phyloP scores from a whole-genome alignment of 441 rosid genomes.

The Adansonia rubrostipa region DNA sequence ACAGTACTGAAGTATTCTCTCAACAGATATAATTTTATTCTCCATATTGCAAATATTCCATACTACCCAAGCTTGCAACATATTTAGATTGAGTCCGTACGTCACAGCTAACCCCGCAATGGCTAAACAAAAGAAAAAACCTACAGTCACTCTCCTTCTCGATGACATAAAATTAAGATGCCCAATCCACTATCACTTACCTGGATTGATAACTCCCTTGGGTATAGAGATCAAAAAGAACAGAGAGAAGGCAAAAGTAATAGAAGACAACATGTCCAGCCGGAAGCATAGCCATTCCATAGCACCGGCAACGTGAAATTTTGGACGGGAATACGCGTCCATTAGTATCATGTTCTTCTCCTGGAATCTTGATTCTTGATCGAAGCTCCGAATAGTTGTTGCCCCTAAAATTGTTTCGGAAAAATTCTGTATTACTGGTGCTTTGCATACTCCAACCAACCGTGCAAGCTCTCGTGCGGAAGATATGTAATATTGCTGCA shows the following conservation, averaged over 20 bases:
- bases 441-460: constrained; percentile 77
- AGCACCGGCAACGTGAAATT: constrained; percentile 68
- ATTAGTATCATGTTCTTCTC: constrained; percentile 62
- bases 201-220: constrained; percentile 69
- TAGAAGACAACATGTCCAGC: constrained; percentile 66
- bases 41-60: constrained; percentile 71
- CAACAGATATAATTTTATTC: constrained; percentile 82
- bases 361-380: constrained; percentile 69
- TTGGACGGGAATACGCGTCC: constrained; percentile 76
- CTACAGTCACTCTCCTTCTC: constrained; percentile 2
- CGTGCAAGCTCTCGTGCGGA: constrained; percentile 83
- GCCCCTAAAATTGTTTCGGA: constrained; percentile 87
- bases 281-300: constrained; percentile 95
- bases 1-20: constrained; percentile 82
- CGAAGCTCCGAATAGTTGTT: constrained; percentile 86
- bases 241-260: constrained; percentile 74
- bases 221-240: constrained; percentile 72
- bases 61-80: constrained; percentile 67
- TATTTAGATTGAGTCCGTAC: constrained; percentile 81
- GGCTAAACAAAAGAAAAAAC: constrained; percentile 39
- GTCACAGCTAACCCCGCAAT: constrained; percentile 39
- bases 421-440: constrained; percentile 90
- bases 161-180: no score
- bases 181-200: constrained; percentile 38
- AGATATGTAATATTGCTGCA: constrained; percentile 84